Base-by-base conservation (phyloP, 176 grass and related monocot species). In the Musa troglodytarum region DNA sequence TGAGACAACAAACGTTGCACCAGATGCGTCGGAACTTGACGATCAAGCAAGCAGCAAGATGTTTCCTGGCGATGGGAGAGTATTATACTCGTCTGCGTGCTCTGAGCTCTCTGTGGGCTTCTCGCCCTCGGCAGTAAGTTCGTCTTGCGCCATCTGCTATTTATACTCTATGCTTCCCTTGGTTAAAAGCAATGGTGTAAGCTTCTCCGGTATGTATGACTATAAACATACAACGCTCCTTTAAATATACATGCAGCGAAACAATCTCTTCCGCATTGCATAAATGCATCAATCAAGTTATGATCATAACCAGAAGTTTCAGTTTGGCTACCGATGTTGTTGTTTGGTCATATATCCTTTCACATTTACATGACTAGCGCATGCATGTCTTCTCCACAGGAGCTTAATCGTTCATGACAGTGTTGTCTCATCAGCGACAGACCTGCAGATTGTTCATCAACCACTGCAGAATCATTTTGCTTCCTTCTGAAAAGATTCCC, bases 21-120 rank as follows among this genome's bases (percentile, higher is more conserved):
- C 91, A 92, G 65, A 78, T 95, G 76, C 91, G 85, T 20, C 86
- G 82, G 75, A 89, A 85, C 53, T 79, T 95, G 79, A 92, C 91
- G 61, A 84, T 85, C 53, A 74, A 78, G 24, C 96, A 99, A 74
- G 83, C 91, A 2, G 96, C 91, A 2, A 84, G 91, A 77, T 95
- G 86, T 72, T 85, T 99, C 65, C 81, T 99, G 63, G 88, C 88
- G 14, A 99, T 99, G 2, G 96, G 91, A 72, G 96, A 99, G 75
- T 99, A 99, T 54, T 85, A 87, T 57, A 85, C 82, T 55, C 91
- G 91, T 15, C 88, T 99, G 68, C 82, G 96, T 65, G 83, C 96
- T 68, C 88, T 99, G 59, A 95, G 96, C 83, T 92, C 84, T 56
- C 84, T 92, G 50, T 99, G 96, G 96, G 74, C 81, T 89, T 89